phyloP scores from a whole-genome alignment of 2,329 filamentous ascomycete species.

The Tolypocladium tropicale region DNA sequence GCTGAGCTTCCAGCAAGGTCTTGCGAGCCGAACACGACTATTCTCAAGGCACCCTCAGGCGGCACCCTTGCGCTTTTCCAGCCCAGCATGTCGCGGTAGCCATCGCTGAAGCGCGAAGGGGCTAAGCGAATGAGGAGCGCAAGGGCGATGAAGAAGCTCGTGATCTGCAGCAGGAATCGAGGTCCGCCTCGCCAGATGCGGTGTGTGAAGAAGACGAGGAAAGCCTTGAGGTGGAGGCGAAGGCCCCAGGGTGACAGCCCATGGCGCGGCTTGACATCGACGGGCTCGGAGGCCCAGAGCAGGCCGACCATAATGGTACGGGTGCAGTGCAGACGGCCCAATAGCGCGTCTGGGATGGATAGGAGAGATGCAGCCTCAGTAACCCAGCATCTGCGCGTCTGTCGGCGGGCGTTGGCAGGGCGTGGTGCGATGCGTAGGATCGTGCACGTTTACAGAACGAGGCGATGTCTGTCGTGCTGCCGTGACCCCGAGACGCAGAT shows the following conservation, averaged over 20 bases:
- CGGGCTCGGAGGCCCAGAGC: background rate
- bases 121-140: constrained; percentile 17
- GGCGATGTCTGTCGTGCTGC: too few relatives aligned
- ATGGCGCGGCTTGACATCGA: constrained; percentile 5
- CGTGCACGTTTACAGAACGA: background rate
- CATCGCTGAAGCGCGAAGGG: constrained; percentile 8
- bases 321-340: background rate
- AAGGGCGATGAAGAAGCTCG: constrained; percentile 13
- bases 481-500: too few relatives aligned
- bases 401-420: background rate
- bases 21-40: constrained; percentile 40
- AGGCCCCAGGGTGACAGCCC: constrained; percentile 10
- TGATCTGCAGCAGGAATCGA: constrained; percentile 17
- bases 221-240: constrained; percentile 13
- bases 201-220: constrained; percentile 29
- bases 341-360: background rate
- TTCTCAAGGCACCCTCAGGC: constrained; percentile 27
- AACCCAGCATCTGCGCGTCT: background rate
- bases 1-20: constrained; percentile 34
- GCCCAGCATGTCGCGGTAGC: constrained; percentile 13
- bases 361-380: background rate
- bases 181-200: constrained; percentile 27
- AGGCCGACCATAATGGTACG: background rate
- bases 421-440: background rate
- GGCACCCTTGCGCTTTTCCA: constrained; percentile 10